Conservation (phyloP, 1,284 basidiomycete species). For the Leccinum angustisporum region DNA sequence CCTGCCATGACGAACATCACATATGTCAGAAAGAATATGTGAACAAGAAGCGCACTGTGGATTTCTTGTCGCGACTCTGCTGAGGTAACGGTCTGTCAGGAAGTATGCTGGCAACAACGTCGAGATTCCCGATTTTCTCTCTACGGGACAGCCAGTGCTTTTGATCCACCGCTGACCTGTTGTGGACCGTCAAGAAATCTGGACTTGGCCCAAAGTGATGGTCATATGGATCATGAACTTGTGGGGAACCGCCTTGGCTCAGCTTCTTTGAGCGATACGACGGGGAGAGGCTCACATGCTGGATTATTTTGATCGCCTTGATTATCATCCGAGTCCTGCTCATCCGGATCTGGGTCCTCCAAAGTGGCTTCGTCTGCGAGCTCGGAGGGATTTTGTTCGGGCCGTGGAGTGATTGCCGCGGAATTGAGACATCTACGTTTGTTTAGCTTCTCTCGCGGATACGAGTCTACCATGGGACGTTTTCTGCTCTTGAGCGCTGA, state of each 20-base stretch:
- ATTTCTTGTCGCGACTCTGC: constrained; percentile 29
- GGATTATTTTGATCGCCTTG: constrained; percentile 15
- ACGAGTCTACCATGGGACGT: constrained; percentile 50
- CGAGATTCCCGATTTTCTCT: constrained; percentile 48
- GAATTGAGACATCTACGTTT: constrained; percentile 48
- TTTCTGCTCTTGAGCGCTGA: constrained; percentile 73
- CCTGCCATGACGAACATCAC: constrained; percentile 38
- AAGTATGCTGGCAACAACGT: constrained; percentile 50
- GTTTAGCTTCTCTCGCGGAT: constrained; percentile 61
- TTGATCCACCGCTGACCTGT: constrained; percentile 49
- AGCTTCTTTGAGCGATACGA: background rate
- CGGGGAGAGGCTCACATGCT: constrained; percentile 28
- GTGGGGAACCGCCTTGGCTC: constrained; percentile 13
- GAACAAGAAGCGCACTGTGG: constrained; percentile 26
- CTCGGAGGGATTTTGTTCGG: constrained; percentile 6
- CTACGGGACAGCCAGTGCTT: constrained; percentile 49
- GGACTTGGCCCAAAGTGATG: constrained; percentile 64
- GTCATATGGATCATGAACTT: constrained; percentile 51
- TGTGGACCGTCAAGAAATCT: constrained; percentile 44
- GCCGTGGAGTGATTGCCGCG: constrained; percentile 20
- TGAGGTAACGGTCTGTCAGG: constrained; percentile 41
- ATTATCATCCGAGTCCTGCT: constrained; percentile 13
- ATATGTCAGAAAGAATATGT: background rate
- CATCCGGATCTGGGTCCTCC: constrained; percentile 18
- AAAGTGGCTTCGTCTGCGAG: constrained; percentile 6